A percentile compares a stretch with the other conserved stretches of the same genome.
Conservation (phyloP, 2,329 filamentous ascomycete genomes). For the Exophiala sp. region DNA sequence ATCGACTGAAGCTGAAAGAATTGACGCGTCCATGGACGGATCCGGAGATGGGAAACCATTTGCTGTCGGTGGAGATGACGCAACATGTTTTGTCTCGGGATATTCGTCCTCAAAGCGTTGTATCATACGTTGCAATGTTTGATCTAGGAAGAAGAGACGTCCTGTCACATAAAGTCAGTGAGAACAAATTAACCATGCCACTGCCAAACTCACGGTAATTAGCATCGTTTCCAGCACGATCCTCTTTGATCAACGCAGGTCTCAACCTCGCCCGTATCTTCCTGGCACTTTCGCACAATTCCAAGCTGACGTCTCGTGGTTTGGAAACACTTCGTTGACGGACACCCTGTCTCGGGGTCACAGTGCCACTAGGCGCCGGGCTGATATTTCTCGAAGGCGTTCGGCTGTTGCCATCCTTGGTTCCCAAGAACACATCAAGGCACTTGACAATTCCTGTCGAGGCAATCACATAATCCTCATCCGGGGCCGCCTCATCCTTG, state of each 20-base stretch:
- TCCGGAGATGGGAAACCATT: conserved; percentile 19
- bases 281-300: conserved; percentile 75
- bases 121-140: conserved; percentile 85
- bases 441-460: conserved; percentile 94
- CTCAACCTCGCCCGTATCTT: conserved; percentile 82
- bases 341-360: conserved; percentile 50
- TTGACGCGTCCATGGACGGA: conserved; percentile 16
- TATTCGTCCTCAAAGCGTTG: conserved; percentile 94
- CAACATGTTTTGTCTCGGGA: conserved; percentile 56
- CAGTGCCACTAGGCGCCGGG: conserved; percentile 47
- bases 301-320: conserved; percentile 89
- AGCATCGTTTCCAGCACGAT: conserved; percentile 62
- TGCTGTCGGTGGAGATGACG: conserved; percentile 10
- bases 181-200: conserved; percentile 2
- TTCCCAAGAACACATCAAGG: conserved; percentile 80
- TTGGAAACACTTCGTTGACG: conserved; percentile 48
- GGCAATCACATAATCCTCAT: conserved; percentile 92
- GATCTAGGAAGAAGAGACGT: conserved; percentile 77
- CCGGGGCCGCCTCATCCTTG: conserved; percentile 64
- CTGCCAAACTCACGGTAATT: conserved; percentile 64
- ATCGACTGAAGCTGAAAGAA: conserved; percentile 18
- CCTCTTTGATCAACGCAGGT: conserved; percentile 72
- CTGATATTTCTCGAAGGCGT: conserved; percentile 36
- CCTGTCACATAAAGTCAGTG: conserved; percentile 44
- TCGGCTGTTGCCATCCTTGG: conserved; percentile 54